Conservation (phyloP, 2,329 filamentous ascomycete species). For the Fusarium pseudocircinatum region DNA sequence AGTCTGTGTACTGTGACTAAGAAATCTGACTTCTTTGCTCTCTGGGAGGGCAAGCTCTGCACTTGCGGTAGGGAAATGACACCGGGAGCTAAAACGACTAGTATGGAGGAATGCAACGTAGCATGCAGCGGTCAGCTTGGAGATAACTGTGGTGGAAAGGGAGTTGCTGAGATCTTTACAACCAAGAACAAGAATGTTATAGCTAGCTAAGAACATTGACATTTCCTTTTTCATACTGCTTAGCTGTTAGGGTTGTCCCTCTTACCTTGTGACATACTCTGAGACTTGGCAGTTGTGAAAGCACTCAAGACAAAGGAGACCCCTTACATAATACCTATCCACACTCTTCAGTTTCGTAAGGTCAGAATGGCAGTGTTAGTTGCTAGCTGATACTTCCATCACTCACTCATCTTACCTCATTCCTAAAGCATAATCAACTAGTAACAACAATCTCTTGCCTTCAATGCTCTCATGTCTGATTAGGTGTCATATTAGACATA, state of each 20-base stretch:
- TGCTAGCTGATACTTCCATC: background rate
- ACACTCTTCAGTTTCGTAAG: background rate
- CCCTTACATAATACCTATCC: too few species aligned
- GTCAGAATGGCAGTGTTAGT: background rate
- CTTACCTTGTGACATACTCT: background rate
- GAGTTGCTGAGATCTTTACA: background rate
- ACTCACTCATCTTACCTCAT: rapidly evolving
- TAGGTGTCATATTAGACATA: background rate
- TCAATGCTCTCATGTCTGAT: rapidly evolving
- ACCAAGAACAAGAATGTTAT: background rate
- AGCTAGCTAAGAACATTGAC: background rate
- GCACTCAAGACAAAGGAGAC: background rate
- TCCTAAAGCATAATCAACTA: rapidly evolving
- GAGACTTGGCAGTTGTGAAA: too few species aligned
- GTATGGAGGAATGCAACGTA: background rate
- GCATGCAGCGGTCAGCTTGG: background rate
- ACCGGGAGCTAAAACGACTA: background rate
- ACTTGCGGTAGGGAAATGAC: background rate
- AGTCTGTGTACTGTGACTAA: background rate
- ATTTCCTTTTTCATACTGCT: rapidly evolving
- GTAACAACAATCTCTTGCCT: background rate
- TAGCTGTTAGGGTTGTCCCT: background rate
- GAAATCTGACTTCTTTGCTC: background rate
- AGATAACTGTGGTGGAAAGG: background rate
- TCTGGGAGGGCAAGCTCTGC: background rate